These are phyloP conservation scores for Monilinia fructigena DNA, from an alignment of 2,329 filamentous ascomycete species.

Conservation along the genomic window DNA sequence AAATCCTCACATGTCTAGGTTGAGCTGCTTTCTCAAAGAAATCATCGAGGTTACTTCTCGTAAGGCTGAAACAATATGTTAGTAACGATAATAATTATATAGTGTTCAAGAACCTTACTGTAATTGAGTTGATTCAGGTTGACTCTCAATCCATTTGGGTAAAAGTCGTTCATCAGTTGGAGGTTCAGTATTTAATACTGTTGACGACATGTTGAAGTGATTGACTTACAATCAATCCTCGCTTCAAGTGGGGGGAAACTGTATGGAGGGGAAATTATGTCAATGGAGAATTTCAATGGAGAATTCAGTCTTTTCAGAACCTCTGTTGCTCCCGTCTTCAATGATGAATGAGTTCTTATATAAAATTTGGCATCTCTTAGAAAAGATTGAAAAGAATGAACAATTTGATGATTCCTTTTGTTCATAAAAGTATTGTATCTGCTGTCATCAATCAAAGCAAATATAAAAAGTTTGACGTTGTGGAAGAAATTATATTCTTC, in stretches of 20 bases:
- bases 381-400: background rate
- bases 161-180: conserved; percentile 34
- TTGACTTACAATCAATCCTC: conserved; percentile 2
- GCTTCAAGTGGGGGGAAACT: conserved; percentile 7
- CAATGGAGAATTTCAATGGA: background rate
- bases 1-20: conserved; percentile 46
- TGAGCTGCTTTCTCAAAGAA: conserved; percentile 41
- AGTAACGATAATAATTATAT: background rate
- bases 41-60: conserved; percentile 29
- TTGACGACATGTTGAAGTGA: conserved; percentile 6
- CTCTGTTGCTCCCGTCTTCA: background rate
- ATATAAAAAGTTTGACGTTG: conserved; percentile 17
- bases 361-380: background rate
- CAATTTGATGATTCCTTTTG: background rate
- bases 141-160: conserved; percentile 47
- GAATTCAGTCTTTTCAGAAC: background rate
- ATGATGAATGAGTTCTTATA: background rate
- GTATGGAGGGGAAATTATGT: background rate
- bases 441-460: background rate
- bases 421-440: background rate
- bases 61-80: conserved; percentile 27
- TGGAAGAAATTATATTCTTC: conserved; percentile 1
- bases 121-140: conserved; percentile 40
- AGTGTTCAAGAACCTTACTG: conserved; percentile 40
- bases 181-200: background rate